Conservation (phyloP, 129 eudicot species). For the Lactuca saligna region DNA sequence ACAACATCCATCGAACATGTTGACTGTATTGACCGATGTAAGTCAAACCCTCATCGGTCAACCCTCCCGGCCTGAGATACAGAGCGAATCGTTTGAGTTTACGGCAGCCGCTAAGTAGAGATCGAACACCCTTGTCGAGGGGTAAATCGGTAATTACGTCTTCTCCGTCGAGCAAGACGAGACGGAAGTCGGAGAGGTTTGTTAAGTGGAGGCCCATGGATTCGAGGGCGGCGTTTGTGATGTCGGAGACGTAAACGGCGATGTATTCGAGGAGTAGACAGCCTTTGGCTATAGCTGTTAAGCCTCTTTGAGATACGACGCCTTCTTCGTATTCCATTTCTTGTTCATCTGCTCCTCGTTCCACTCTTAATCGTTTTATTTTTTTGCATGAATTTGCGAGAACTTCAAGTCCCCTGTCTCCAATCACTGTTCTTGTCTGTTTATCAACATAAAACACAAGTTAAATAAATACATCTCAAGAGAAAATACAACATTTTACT, state of each 20-base stretch:
- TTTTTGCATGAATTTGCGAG: constrained; percentile 58
- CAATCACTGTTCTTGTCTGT: constrained; percentile 81
- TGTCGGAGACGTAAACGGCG: constrained; percentile 79
- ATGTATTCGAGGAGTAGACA: constrained; percentile 70
- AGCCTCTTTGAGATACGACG: constrained; percentile 72
- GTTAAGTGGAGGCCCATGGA: constrained; percentile 56
- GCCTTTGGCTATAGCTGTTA: constrained; percentile 68
- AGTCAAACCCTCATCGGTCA: constrained; percentile 68
- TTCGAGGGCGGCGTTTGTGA: constrained; percentile 72
- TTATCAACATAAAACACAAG: constrained; percentile 4
- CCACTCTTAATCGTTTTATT: constrained; percentile 67
- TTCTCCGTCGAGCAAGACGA: constrained; percentile 70
- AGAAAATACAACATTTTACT: background rate
- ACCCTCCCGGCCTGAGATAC: constrained; percentile 70
- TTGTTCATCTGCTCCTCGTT: constrained; percentile 79
- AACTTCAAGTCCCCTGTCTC: constrained; percentile 77
- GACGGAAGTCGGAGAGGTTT: constrained; percentile 66
- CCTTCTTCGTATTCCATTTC: constrained; percentile 80
- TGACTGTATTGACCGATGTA: constrained; percentile 66
- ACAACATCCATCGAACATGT: constrained; percentile 77
- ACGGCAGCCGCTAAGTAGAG: constrained; percentile 55
- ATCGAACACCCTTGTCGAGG: constrained; percentile 70
- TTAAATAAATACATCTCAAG: background rate
- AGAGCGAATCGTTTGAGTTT: constrained; percentile 71
- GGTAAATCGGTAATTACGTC: constrained; percentile 72